Base-by-base conservation (phyloP, 2,329 filamentous ascomycete species). In the Ceratocystis variospora region DNA sequence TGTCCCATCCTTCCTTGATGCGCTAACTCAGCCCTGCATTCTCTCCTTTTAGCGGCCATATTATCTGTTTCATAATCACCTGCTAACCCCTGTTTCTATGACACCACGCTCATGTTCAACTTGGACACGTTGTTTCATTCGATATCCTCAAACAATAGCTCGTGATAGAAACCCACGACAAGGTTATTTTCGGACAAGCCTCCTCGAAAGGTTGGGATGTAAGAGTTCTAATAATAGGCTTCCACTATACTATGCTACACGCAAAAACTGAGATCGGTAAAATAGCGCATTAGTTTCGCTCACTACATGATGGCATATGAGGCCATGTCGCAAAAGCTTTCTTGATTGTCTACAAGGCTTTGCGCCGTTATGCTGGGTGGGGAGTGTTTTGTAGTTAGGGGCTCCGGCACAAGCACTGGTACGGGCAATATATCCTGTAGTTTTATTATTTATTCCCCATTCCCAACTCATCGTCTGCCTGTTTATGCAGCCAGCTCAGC, bases 401-500 rank as follows among this genome's bases (percentile, higher is more conserved):
- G 37, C 1, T 41, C 37, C 37, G 37, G 37, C 37, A 41, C 37
- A 41, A 41, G 37, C 12, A 41, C 3, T 41, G 37, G 37, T 41
- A 41, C 37, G 37, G 10, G 37, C 1, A 4, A 15, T 2, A 3
- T 5, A 15, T 41, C 15, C 37, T 15, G 10, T 41, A 4, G 37
- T 41, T 41, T 41, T 41, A 10, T 15, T 41, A 41, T 41, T 15
- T 41, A 41, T 41, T 15, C 12, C 3, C 12, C 12, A 10, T 41
- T 15, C 3, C 37, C 37, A 41, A 15, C 10, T 41, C 12, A 15
- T 19, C 22, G n/a, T 4, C 31, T 22, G 17, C 3, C 33, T 15
- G 31, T 1, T 61, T 25, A 19, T 7, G 3, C 33, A 22, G 8
- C 37, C 59, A 72, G 70, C 25, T 22, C 7, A 71, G 70, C 25